Percentiles rank a stretch among this genome's conserved stretches.
Conservation (phyloP, 495 filamentous ascomycete genomes). For the Cenococcum geophilum region DNA sequence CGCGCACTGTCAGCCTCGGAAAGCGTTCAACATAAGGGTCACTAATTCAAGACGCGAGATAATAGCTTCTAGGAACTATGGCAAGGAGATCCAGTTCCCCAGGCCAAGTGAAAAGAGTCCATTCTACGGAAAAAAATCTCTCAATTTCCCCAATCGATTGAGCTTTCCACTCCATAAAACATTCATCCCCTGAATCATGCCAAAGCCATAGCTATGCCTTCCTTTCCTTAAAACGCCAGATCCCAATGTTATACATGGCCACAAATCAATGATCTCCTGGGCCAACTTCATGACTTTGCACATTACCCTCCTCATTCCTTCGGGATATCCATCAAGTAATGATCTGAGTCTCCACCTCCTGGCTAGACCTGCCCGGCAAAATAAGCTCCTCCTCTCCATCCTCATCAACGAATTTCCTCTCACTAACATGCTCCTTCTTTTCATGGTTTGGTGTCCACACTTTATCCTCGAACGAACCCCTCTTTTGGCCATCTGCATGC, state of each 20-base stretch:
- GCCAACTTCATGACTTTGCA: not conserved
- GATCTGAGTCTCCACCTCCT: conserved; percentile 33
- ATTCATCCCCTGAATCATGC: not conserved
- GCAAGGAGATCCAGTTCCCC: not conserved
- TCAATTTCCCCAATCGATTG: not conserved
- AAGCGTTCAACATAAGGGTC: too few species aligned
- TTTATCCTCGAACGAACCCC: conserved; percentile 73
- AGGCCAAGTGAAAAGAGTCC: not conserved
- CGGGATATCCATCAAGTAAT: conserved; percentile 10
- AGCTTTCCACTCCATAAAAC: too few species aligned
- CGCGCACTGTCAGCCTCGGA: not conserved
- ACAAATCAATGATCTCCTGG: not conserved
- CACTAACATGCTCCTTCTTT: conserved; percentile 65
- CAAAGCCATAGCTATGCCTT: not conserved
- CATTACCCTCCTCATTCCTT: not conserved
- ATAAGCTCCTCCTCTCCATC: conserved; percentile 67
- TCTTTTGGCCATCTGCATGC: conserved; percentile 82
- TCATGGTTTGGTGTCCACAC: conserved; percentile 65
- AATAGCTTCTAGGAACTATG: not conserved
- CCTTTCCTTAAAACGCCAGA: not conserved
- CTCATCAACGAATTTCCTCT: conserved; percentile 81
- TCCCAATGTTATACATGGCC: conserved; percentile 3
- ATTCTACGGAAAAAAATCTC: not conserved
- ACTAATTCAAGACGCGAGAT: too few species aligned
- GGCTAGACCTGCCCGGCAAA: conserved; percentile 50